Evolutionary conservation across 805 yeast genomes (phyloP).

Genomic region (Cyberlindnera nakhonratchasimensis): DNA sequence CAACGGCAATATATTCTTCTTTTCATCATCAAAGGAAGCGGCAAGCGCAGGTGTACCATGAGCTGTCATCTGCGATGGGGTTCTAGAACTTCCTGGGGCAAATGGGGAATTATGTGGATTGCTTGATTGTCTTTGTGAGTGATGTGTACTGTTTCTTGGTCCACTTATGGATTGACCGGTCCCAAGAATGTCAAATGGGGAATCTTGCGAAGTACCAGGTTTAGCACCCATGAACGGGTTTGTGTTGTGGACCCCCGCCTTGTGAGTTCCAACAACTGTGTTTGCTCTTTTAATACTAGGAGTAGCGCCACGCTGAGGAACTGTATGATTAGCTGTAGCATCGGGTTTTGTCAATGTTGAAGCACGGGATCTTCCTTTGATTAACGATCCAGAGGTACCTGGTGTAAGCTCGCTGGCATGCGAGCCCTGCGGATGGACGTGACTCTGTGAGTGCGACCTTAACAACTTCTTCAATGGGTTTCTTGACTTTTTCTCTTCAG

Average conservation of each 20-base stretch:
- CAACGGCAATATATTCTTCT: constrained; percentile 48
- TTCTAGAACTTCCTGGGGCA: constrained; percentile 30
- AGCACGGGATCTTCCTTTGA: not conserved
- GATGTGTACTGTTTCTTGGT: constrained; percentile 11
- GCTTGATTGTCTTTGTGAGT: constrained; percentile 4
- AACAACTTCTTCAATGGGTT: constrained; percentile 4
- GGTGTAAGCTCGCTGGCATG: not conserved
- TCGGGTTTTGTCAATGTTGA: not conserved
- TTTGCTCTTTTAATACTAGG: constrained; percentile 6
- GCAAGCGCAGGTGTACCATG: constrained; percentile 7
- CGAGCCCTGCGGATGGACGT: not conserved
- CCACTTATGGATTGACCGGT: constrained; percentile 7
- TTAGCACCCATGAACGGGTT: constrained; percentile 6
- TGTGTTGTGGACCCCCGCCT: constrained; percentile 2
- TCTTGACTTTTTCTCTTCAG: constrained; percentile 11
- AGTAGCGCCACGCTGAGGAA: not conserved
- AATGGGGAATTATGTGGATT: not conserved
- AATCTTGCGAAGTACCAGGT: not conserved
- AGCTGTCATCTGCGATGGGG: constrained; percentile 25
- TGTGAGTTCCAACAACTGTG: constrained; percentile 7
- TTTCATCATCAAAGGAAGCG: constrained; percentile 32
- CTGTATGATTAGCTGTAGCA: not conserved
- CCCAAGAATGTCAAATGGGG: constrained; percentile 8
- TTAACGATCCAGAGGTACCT: not conserved
- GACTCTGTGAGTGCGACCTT: constrained; percentile 3